Conservation (phyloP, 2,329 filamentous ascomycete species). For the Aspergillus awamori region DNA sequence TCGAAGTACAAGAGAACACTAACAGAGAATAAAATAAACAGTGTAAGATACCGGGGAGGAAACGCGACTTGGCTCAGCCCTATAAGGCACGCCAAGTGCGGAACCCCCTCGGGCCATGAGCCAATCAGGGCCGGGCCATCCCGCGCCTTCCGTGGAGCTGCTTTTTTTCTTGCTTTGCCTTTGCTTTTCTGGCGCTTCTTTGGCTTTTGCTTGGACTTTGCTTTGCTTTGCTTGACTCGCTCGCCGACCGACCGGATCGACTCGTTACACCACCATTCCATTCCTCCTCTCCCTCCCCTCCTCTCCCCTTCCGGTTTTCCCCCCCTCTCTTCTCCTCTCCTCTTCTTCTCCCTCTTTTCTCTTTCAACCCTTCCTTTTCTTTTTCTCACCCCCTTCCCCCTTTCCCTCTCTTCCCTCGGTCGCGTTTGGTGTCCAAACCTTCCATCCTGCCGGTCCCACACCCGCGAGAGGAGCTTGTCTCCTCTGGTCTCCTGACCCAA, state of each 20-base stretch:
- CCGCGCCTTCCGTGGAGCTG: not conserved
- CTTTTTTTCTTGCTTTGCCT: no score
- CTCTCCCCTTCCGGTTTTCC: not conserved
- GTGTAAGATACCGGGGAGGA: not conserved
- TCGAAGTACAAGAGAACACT: not conserved
- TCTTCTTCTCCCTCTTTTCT: not conserved
- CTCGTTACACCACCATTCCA: not conserved
- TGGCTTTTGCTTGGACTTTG: no score
- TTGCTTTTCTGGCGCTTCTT: no score
- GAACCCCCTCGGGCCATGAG: not conserved
- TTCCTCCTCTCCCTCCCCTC: not conserved
- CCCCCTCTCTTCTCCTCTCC: not conserved
- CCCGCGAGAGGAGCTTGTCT: conserved; percentile 4
- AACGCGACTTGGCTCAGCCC: conserved; percentile 8
- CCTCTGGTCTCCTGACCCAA: conserved; percentile 5
- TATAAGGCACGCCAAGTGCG: conserved; percentile 14
- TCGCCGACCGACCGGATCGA: not conserved
- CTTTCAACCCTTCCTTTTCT: not conserved
- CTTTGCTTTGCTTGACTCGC: not conserved
- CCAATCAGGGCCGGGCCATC: not conserved
- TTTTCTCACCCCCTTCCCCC: not conserved
- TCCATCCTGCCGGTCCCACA: conserved; percentile 3
- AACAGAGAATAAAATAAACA: not conserved
- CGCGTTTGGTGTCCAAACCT: not conserved
- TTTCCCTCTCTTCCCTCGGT: not conserved